Conservation (phyloP, 768 basidiomycete genomes). For the Termitomyces sp. region DNA sequence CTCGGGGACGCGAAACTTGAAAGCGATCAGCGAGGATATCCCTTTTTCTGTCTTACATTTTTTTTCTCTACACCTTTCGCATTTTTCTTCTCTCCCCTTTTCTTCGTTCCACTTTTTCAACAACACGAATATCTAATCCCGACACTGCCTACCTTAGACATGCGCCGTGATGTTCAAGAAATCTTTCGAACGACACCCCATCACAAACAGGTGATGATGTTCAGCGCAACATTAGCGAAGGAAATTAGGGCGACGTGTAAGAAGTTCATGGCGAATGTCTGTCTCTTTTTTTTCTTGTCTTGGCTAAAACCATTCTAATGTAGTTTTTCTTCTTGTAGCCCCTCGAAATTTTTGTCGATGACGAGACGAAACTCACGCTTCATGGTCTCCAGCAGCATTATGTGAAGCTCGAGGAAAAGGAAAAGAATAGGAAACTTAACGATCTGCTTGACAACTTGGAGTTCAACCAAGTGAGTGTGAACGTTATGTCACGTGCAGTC, state of each 20-base stretch:
- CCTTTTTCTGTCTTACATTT: constrained; percentile 14
- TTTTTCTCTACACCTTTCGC: constrained; percentile 20
- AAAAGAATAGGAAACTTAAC: constrained; percentile 96
- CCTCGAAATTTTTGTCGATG: constrained; percentile 98
- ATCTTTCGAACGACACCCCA: constrained; percentile 98
- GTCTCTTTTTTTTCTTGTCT: constrained; percentile 24
- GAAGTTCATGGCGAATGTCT: constrained; percentile 98
- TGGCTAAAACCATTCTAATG: not conserved
- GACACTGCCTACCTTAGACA: constrained; percentile 80
- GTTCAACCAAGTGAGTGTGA: constrained; percentile 82
- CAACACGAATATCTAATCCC: constrained; percentile 53
- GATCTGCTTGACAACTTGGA: constrained; percentile 93
- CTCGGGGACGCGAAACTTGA: constrained; percentile 27
- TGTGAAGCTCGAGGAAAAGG: constrained; percentile 91
- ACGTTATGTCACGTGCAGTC: not conserved
- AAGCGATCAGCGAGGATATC: constrained; percentile 30
- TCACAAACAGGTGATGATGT: constrained; percentile 99
- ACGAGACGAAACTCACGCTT: constrained; percentile 96
- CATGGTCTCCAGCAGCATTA: constrained; percentile 99
- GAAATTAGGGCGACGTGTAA: constrained; percentile 97
- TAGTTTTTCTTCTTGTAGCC: constrained; percentile 47
- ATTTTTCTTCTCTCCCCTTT: constrained; percentile 37
- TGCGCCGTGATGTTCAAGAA: constrained; percentile 99
- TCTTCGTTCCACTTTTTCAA: constrained; percentile 46
- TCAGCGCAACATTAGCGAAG: constrained; percentile 96